Conservation (phyloP, 2,329 filamentous ascomycete species). For the Verticillium klebahnii region DNA sequence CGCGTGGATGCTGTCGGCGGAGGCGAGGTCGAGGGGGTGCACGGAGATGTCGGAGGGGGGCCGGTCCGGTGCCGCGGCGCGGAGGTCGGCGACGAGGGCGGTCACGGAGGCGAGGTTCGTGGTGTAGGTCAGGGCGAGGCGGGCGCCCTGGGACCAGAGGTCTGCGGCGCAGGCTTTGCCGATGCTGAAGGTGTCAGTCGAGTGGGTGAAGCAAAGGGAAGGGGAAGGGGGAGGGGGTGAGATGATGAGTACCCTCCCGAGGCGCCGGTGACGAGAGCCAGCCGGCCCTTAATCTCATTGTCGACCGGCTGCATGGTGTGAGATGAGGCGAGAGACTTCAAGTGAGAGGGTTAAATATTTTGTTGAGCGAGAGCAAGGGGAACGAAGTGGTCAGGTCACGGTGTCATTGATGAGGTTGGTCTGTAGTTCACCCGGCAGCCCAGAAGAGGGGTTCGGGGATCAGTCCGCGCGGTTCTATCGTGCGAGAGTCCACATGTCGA, state of each 20-base stretch:
- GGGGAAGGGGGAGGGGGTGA: neutral
- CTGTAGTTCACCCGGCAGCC: neutral
- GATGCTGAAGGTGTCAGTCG: constrained; percentile 37
- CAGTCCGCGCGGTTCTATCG: neutral
- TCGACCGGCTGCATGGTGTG: constrained; percentile 12
- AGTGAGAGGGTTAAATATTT: too few species aligned
- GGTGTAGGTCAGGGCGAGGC: constrained; percentile 56
- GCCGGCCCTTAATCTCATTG: constrained; percentile 45
- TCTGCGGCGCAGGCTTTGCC: constrained; percentile 53
- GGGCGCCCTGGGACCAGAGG: constrained; percentile 45
- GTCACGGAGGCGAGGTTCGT: constrained; percentile 42
- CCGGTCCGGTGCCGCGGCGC: constrained; percentile 20
- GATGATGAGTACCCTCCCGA: constrained; percentile 50
- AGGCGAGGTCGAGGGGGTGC: constrained; percentile 55
- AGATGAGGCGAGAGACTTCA: neutral
- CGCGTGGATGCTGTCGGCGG: constrained; percentile 44
- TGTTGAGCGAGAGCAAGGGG: neutral
- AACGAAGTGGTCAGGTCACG: neutral
- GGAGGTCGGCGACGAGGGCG: constrained; percentile 36
- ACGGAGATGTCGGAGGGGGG: constrained; percentile 38
- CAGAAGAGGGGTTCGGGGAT: neutral
- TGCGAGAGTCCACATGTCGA: neutral
- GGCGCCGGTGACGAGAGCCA: constrained; percentile 57
- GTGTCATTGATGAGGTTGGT: neutral
- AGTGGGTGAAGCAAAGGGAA: neutral